A percentile compares a stretch with the other conserved stretches of the same genome.
phyloP scores from a whole-genome alignment of 169 alveolate genomes.

The Eimeria brunetti region DNA sequence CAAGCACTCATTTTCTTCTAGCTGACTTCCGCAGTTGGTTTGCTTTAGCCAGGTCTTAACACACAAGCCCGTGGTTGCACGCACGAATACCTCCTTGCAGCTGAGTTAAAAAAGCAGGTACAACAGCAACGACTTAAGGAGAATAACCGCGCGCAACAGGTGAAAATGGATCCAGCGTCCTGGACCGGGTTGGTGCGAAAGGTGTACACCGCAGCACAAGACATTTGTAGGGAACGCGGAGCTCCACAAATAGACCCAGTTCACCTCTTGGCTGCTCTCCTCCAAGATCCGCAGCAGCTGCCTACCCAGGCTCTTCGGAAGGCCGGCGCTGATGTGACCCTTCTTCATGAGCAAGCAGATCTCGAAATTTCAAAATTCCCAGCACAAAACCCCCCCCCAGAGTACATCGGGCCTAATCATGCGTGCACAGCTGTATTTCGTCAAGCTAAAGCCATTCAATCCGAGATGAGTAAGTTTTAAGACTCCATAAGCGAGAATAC shows the following conservation, averaged over 20 bases:
- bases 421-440: constrained; percentile 56
- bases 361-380: constrained; percentile 48
- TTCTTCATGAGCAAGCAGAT: constrained; percentile 42
- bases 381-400: constrained; percentile 71
- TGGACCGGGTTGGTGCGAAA: constrained; percentile 74
- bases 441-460: constrained; percentile 55
- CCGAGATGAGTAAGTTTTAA: constrained; percentile 26
- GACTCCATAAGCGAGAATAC: neutral
- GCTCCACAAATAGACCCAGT: constrained; percentile 66
- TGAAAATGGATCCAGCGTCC: constrained; percentile 61
- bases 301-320: constrained; percentile 61
- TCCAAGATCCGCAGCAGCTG: constrained; percentile 61
- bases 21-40: neutral
- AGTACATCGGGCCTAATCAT: constrained; percentile 59
- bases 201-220: constrained; percentile 63
- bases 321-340: constrained; percentile 29
- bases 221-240: constrained; percentile 34
- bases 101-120: neutral
- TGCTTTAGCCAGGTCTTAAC: neutral
- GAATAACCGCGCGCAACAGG: neutral
- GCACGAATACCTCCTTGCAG: neutral
- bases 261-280: constrained; percentile 59
- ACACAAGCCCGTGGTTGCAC: neutral
- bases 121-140: neutral
- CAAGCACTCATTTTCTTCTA: neutral